These are phyloP conservation scores for Coccomyxa sp. DNA, from an alignment of 139 green algal genomes.

Conservation along the genomic window DNA sequence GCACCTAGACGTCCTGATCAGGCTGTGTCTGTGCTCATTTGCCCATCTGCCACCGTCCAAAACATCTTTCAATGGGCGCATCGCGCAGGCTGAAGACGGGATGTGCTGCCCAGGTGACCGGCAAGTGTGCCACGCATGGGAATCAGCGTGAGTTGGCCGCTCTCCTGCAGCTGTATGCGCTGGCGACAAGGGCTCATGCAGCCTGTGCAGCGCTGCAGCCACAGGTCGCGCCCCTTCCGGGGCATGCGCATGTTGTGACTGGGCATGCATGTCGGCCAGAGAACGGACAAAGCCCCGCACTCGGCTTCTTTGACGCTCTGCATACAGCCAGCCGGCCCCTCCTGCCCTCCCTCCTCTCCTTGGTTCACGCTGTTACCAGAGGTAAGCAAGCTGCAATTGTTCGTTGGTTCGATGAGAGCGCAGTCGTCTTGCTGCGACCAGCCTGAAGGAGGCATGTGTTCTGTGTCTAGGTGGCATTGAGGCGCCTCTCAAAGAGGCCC, in stretches of 20 bases:
- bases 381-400: background rate
- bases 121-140: too few species aligned
- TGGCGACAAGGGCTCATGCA: background rate
- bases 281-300: background rate
- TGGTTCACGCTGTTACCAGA: too few species aligned
- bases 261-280: background rate
- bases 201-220: constrained; percentile 3
- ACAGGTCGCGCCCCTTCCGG: background rate
- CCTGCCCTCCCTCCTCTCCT: background rate
- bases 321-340: background rate
- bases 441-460: background rate
- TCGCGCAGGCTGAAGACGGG: too few species aligned
- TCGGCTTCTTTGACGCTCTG: background rate
- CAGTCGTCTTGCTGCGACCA: background rate
- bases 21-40: too few species aligned
- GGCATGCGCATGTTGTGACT: background rate
- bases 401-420: background rate
- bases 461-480: background rate
- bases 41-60: too few species aligned
- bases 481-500: background rate
- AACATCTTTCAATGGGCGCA: too few species aligned
- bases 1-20: too few species aligned
- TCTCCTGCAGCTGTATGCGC: constrained; percentile 12
- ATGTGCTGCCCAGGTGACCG: too few species aligned
- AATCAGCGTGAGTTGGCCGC: background rate